Evolutionary conservation across 345 rosid genomes (phyloP), one percentile per base, ranked within the genome.

Genomic region (Aquilaria malaccensis): DNA sequence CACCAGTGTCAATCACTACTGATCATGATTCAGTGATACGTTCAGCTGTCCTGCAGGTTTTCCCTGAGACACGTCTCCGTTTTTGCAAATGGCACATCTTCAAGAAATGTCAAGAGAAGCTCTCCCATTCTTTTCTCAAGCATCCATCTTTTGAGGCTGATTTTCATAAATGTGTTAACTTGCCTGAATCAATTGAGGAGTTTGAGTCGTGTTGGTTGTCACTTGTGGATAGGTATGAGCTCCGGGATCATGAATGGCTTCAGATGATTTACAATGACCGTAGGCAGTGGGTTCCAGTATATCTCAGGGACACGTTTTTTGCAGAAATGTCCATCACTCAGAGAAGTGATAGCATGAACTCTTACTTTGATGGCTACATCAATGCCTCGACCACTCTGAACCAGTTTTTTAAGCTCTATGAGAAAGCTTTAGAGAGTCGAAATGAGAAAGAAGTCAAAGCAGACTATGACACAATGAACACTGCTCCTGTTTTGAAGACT

Each of bases 271-370:
- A 78, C 61, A 63, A 73, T 43, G 81, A 70, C 49, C 85, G 87
- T 14, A 75, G 76, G 41, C 90, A 84, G 45, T 84, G 87, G 90
- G 77, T 84, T 13, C 84, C 87, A 32, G 87, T 81, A 22, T 84
- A 72, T 65, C 58, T 84, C 67, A 78, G 80, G 13, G 84, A 81
- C 61, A 78, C 83, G 7, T 84, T 84, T 78, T 82, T 82, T 55
- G 90, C 85, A 1, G 90, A 77, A 67, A 72, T 84, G 81, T 84
- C 90, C 29, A 65, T 71, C 51, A 74, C 76, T 33, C 83, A 82
- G 63, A 74, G 74, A 45, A 72, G 81, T 59, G 89, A 77, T 70
- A 70, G 86, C 69, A 76, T 83, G 56, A 84, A 81, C 59, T 81
- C 86, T 2, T 84, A 77, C 73, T 84, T 84, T 63, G 90, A 84